Evolutionary conservation across 148 eudicot species (phyloP).

Genomic region (Mesembryanthemum crystallinum): DNA sequence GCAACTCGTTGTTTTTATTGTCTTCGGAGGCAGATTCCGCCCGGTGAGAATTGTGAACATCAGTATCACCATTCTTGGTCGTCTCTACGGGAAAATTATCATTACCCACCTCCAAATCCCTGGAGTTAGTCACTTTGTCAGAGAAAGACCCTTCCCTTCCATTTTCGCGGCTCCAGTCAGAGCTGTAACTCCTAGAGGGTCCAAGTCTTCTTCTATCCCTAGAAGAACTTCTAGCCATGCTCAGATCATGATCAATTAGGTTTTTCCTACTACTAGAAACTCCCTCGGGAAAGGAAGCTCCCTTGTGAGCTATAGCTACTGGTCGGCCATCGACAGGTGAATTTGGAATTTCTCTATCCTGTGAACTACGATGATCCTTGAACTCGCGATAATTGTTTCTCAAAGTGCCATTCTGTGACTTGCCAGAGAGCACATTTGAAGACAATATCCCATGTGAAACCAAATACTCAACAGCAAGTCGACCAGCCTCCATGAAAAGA

Average conservation of each 20-base stretch:
- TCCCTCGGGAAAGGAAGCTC: slow-evolving; percentile 34
- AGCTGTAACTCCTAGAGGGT: slow-evolving; percentile 40
- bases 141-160: slow-evolving; percentile 50
- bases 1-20: slow-evolving; percentile 27
- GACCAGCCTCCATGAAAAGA: slow-evolving; percentile 88
- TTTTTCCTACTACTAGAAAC: slow-evolving; percentile 43
- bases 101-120: slow-evolving; percentile 32
- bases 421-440: slow-evolving; percentile 52
- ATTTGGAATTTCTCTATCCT: slow-evolving; percentile 32
- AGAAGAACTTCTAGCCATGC: slow-evolving; percentile 30
- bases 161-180: slow-evolving; percentile 48
- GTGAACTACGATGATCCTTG: slow-evolving; percentile 38
- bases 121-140: slow-evolving; percentile 37
- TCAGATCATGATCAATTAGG: slow-evolving; percentile 35
- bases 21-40: slow-evolving; percentile 35
- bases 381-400: slow-evolving; percentile 40
- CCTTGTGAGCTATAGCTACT: slow-evolving; percentile 36
- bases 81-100: slow-evolving; percentile 15
- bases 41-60: slow-evolving; percentile 27
- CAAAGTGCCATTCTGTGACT: slow-evolving; percentile 49
- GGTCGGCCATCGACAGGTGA: slow-evolving; percentile 32
- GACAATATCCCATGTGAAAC: slow-evolving; percentile 73
- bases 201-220: slow-evolving; percentile 55
- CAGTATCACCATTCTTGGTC: slow-evolving; percentile 32
- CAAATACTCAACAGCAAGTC: slow-evolving; percentile 80